These are phyloP conservation scores for Secale cereale DNA, from an alignment of 176 grass and related monocot genomes.

Conservation along the genomic window DNA sequence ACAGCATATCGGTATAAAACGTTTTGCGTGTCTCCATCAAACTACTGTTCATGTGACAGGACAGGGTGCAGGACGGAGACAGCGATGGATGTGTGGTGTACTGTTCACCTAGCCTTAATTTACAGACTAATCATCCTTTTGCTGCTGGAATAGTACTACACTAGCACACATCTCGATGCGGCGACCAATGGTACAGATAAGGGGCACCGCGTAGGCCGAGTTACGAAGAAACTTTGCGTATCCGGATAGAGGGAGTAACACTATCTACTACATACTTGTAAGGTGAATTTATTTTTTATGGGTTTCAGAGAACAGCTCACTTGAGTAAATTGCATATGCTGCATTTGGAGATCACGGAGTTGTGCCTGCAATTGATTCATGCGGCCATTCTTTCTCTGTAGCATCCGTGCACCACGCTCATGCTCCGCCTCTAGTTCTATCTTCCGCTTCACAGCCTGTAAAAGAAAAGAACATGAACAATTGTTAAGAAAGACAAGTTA, in stretches of 20 bases:
- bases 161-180: too few species aligned
- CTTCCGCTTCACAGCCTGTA: conserved; percentile 64
- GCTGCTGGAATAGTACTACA: too few species aligned
- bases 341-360: conserved; percentile 60
- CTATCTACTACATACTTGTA: neutral
- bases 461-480: conserved; percentile 14
- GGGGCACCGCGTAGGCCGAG: too few species aligned
- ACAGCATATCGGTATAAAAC: too few species aligned
- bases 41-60: too few species aligned
- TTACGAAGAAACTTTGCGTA: too few species aligned
- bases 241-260: neutral
- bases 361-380: conserved; percentile 64
- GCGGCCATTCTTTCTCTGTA: conserved; percentile 46
- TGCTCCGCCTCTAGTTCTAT: conserved; percentile 68
- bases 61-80: too few species aligned
- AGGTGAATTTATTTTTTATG: neutral
- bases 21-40: too few species aligned
- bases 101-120: too few species aligned
- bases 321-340: conserved; percentile 64
- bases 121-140: too few species aligned
- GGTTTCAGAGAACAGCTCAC: conserved; percentile 18
- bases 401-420: conserved; percentile 41
- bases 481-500: conserved; percentile 8
- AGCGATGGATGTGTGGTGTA: too few species aligned
- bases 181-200: too few species aligned